Conservation (phyloP, 495 filamentous ascomycete species). For the Viridothelium virens region DNA sequence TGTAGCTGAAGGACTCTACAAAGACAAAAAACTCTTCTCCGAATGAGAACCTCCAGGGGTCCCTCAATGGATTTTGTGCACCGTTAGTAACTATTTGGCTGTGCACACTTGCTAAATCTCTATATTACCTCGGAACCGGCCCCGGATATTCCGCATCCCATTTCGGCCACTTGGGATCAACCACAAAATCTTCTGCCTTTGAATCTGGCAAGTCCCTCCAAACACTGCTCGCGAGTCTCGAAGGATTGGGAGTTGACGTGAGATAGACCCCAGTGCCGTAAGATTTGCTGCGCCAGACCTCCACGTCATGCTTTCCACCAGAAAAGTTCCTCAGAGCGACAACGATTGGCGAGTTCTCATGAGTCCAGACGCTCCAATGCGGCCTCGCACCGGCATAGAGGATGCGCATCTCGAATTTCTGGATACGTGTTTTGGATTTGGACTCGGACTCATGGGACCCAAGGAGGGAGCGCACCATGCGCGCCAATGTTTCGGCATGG, state of each 20-base stretch:
- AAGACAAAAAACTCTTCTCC: neutral
- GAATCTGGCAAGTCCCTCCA: conserved; percentile 27
- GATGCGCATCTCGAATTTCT: conserved; percentile 26
- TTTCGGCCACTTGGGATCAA: conserved; percentile 22
- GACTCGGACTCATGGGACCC: too few species aligned
- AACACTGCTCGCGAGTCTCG: conserved; percentile 23
- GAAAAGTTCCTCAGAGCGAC: conserved; percentile 26
- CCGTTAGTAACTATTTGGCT: too few species aligned
- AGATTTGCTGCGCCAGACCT: conserved; percentile 25
- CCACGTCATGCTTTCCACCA: conserved; percentile 26
- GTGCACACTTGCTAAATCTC: too few species aligned
- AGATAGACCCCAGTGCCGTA: conserved; percentile 26
- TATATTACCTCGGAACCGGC: too few species aligned
- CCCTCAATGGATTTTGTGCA: too few species aligned
- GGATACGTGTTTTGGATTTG: conserved; percentile 13
- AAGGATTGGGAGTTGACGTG: conserved; percentile 14
- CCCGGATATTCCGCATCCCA: conserved; percentile 15
- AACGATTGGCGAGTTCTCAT: conserved; percentile 23
- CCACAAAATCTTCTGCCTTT: conserved; percentile 18
- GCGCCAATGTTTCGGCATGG: neutral
- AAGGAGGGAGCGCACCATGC: conserved; percentile 20
- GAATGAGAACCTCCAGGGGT: too few species aligned
- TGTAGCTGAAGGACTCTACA: conserved; percentile 13
- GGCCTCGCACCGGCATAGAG: conserved; percentile 26
- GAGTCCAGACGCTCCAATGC: conserved; percentile 28